Percentiles rank a stretch among this genome's conserved stretches.
phyloP scores from a whole-genome alignment of 1,284 basidiomycete genomes.

The Wolfiporia cocos region DNA sequence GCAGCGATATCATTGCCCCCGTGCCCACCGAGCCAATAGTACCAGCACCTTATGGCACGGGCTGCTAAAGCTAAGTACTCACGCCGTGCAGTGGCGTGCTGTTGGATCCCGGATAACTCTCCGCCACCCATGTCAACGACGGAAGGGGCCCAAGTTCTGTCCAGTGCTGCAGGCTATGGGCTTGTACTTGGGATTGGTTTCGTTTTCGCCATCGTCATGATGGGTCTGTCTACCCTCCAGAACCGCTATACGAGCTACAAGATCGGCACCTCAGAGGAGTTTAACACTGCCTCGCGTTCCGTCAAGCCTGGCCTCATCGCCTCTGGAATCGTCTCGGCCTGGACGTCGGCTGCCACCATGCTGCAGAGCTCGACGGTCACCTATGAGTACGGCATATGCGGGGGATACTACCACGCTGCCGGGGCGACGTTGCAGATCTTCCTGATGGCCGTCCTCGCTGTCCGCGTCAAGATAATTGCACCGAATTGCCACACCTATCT shows the following conservation, averaged over 20 bases:
- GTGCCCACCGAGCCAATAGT: no score
- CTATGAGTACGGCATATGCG: constrained; percentile 29
- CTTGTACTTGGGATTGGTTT: constrained; percentile 13
- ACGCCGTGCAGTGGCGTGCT: no score
- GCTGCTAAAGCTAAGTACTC: no score
- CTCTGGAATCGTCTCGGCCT: constrained; percentile 41
- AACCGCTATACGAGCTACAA: constrained; percentile 13
- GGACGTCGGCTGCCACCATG: constrained; percentile 29
- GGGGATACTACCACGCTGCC: constrained; percentile 14
- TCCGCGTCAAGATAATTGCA: constrained; percentile 17
- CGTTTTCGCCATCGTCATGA: constrained; percentile 14
- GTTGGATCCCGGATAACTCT: no score
- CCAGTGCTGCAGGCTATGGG: constrained; percentile 13
- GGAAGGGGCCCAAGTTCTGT: constrained; percentile 9
- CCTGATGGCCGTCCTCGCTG: constrained; percentile 36
- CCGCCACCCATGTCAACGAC: constrained; percentile 7
- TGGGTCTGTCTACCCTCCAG: constrained; percentile 12
- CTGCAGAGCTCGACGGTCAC: constrained; percentile 32
- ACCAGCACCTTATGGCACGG: no score
- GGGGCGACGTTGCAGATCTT: constrained; percentile 32
- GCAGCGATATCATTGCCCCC: no score
- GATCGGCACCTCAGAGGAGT: constrained; percentile 33
- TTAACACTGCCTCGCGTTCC: constrained; percentile 36
- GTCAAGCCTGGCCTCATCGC: constrained; percentile 51
- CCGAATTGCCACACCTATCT: constrained; percentile 17